Percentiles rank a stretch among this genome's conserved stretches.
Conservation (phyloP, 495 filamentous ascomycete genomes). For the Aspergillus cavernicola region DNA sequence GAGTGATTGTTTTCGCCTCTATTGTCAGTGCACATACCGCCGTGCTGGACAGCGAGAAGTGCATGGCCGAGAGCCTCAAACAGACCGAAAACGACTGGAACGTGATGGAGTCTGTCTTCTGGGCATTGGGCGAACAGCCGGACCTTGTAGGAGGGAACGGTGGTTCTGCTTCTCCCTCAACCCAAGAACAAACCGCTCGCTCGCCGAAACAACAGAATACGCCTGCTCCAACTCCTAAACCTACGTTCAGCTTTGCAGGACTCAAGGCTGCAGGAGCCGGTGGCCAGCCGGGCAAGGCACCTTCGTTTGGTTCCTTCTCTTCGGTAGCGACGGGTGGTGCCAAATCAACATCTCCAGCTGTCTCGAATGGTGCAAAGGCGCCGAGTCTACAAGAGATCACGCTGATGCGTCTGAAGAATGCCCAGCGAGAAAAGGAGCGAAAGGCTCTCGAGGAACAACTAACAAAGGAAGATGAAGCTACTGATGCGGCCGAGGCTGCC, state of each 20-base stretch:
- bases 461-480: conserved; percentile 46
- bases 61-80: conserved; percentile 25
- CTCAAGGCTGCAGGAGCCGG: conserved; percentile 25
- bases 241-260: conserved; percentile 37
- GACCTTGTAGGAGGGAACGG: conserved; percentile 26
- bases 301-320: conserved; percentile 50
- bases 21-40: conserved; percentile 60
- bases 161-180: conserved; percentile 19
- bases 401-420: conserved; percentile 58
- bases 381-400: conserved; percentile 58
- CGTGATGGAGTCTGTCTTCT: conserved; percentile 51
- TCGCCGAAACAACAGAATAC: not conserved
- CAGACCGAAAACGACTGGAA: conserved; percentile 38
- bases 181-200: conserved; percentile 9
- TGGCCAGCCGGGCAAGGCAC: conserved; percentile 37
- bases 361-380: conserved; percentile 28
- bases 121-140: conserved; percentile 53
- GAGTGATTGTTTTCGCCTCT: conserved; percentile 54
- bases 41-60: conserved; percentile 50
- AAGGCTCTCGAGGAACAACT: conserved; percentile 54
- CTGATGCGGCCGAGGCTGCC: conserved; percentile 42
- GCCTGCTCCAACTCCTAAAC: conserved; percentile 15
- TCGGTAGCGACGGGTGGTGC: conserved; percentile 26
- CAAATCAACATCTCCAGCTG: conserved; percentile 29
- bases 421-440: conserved; percentile 52